Base-by-base conservation (phyloP, 1,284 basidiomycete species). In the Macrocybe sp. region DNA sequence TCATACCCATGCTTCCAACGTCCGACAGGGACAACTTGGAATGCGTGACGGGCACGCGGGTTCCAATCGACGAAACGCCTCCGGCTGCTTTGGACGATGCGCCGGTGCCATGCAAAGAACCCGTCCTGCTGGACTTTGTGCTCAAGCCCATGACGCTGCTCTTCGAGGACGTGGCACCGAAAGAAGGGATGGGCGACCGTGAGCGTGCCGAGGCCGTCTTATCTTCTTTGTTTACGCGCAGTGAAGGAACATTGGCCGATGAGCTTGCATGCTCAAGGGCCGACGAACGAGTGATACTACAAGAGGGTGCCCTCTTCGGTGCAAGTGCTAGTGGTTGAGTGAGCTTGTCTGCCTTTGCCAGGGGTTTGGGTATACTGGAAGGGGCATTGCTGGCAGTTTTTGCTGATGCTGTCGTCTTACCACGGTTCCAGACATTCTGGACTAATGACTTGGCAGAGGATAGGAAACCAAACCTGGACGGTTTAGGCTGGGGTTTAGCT, bases 381-480 rank as follows among this genome's bases (percentile, higher is more conserved):
- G 42, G 33, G 10, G 41, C 34, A 9, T 50, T 22, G 32, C 50
- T 61, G 1, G 61, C 46, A n/a, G 56, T 50, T 12, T 57, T 53
- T 22, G 53, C 32, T 4, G 60, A 33, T 3, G 44, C 42, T 9
- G 59, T 51, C 44, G 55, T 37, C 55, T 73, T 72, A 10, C 73
- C 70, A 47, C 78, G 65, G 54, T 73, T 72, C 78, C 77, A 81
- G 6, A 83, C 75, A 50, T 68, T 76, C 56, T 72, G 64, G 6
- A 83, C 78, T 7, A 83, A 62, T 0, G 72, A 72, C 56, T 81
- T 83, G 6, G 79, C 79, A 14, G 76, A 73, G 16, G 77, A 72
- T 8, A 83, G 60, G 62, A 83, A 81, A 6, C 76, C 81, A 47
- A 80, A 74, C 36, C 73, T 69, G 5, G 73, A 64, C 1, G 74